These are phyloP conservation scores for Priceomyces haplophilus DNA, from an alignment of 805 yeast genomes.

Conservation along the genomic window DNA sequence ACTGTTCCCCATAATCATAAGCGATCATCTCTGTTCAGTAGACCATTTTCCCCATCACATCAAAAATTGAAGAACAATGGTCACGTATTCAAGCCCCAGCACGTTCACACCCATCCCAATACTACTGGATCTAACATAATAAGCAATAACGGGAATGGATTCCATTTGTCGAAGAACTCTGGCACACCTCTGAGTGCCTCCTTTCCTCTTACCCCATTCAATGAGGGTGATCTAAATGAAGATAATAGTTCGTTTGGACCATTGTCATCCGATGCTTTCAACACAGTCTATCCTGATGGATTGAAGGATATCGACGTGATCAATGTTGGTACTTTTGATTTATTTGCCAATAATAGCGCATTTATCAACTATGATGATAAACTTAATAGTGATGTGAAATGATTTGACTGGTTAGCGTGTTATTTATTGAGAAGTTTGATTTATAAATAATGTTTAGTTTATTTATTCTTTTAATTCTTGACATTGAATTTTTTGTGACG, in stretches of 20 bases:
- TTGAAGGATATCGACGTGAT: conserved; percentile 11
- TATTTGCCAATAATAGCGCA: conserved; percentile 11
- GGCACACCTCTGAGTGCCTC: conserved; percentile 7
- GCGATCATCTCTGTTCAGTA: conserved; percentile 9
- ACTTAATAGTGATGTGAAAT: background rate
- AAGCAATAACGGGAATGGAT: conserved; percentile 9
- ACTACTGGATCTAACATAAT: conserved; percentile 1
- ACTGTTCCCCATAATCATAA: conserved; percentile 4
- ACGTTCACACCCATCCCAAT: conserved; percentile 5
- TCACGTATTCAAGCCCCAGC: conserved; percentile 20
- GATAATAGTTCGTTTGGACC: conserved; percentile 5
- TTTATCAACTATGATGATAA: conserved; percentile 6
- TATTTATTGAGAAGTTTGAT: background rate
- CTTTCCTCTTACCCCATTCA: conserved; percentile 5
- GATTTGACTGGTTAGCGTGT: background rate
- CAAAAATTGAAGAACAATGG: conserved; percentile 17
- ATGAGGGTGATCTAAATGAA: conserved; percentile 2
- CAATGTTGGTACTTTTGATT: conserved; percentile 12
- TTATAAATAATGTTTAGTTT: background rate
- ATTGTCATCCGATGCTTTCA: conserved; percentile 14
- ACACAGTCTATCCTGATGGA: conserved; percentile 1
- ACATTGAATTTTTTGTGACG: too few species aligned
- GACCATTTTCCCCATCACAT: conserved; percentile 10
- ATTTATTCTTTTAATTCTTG: background rate
- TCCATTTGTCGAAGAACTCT: conserved; percentile 4